Conservation (phyloP, 805 yeast genomes). For the Ogataea parapolymorpha region DNA sequence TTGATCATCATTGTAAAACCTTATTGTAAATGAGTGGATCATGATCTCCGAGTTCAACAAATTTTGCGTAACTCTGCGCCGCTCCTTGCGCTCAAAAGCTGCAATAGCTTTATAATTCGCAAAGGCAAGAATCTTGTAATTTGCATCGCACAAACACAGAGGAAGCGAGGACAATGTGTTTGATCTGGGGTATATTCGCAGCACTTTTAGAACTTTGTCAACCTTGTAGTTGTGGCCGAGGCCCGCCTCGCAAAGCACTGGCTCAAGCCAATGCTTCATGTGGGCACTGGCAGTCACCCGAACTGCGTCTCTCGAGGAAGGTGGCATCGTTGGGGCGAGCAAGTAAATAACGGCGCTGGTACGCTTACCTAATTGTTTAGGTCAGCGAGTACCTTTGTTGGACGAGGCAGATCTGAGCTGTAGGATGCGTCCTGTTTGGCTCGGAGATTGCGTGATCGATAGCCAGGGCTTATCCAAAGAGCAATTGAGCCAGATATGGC, state of each 20-base stretch:
- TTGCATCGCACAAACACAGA: constrained; percentile 20
- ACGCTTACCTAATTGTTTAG: background rate
- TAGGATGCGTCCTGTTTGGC: background rate
- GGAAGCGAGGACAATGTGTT: constrained; percentile 3
- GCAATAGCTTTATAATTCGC: constrained; percentile 14
- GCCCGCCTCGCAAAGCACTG: constrained; percentile 3
- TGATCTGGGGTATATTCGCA: constrained; percentile 4
- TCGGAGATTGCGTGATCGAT: background rate
- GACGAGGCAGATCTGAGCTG: background rate
- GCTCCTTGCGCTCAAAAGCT: constrained; percentile 17
- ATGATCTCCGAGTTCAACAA: constrained; percentile 17
- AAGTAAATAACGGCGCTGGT: background rate
- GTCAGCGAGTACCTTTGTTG: background rate
- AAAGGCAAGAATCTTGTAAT: constrained; percentile 15
- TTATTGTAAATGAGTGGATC: constrained; percentile 10
- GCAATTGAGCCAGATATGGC: background rate
- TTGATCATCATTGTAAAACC: constrained; percentile 15
- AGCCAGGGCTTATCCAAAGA: background rate
- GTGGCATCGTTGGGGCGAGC: constrained; percentile 6
- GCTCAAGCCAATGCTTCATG: constrained; percentile 15
- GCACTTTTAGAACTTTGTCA: constrained; percentile 11
- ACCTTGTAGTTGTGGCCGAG: background rate
- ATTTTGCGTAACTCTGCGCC: constrained; percentile 15
- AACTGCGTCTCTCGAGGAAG: constrained; percentile 6
- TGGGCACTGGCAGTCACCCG: constrained; percentile 7